Base-by-base conservation (phyloP, 805 yeast genomes). In the Candida boidinii region DNA sequence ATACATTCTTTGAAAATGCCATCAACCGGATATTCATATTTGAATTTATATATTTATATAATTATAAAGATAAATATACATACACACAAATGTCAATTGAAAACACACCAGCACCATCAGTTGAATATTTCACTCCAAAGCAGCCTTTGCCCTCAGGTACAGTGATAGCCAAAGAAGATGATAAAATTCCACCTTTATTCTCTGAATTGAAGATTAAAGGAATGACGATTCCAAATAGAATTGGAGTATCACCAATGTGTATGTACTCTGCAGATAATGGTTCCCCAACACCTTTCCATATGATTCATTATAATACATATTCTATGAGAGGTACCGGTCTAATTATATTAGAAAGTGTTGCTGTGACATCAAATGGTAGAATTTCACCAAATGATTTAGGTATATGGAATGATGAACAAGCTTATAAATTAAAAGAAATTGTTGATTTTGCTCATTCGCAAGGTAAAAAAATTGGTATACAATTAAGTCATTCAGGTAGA, bases 191-290 rank as follows among this genome's bases (percentile, higher is more conserved):
- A 3, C 44, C 37, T 29, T 43, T 66, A 9, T 72, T 72, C 47
- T 47, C 53, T 23, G 74, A 76, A 1, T 42, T 71, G 29, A 56
- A 49, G 13, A 57, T 71, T 34, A 55, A 62, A 17, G 53, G 49
- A n/a, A 29, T 64, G 31, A 48, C 53, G 2, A 47, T 75, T 15
- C 63, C 59, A 11, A 76, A 76, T 48, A 56, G 81, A 38, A 47
- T 73, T 19, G 75, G 75, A 31, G 72, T 73, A 15, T 62, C 78
- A 1, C 77, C 77, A 29, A 69, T 72, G 76, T 68, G 76, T 45
- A 66, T 58, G 30, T 72, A 71, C 47, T 63, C 76, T 5, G 62
- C 69, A 3, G 41, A 48, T 3, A 52, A 69, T 30, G 65, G 66
- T 2, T 47, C 51, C 12, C 58, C 64, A 0, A 72, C 68, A 0